Conservation (phyloP, 2,329 filamentous ascomycete species). For the Aureobasidium vineae region DNA sequence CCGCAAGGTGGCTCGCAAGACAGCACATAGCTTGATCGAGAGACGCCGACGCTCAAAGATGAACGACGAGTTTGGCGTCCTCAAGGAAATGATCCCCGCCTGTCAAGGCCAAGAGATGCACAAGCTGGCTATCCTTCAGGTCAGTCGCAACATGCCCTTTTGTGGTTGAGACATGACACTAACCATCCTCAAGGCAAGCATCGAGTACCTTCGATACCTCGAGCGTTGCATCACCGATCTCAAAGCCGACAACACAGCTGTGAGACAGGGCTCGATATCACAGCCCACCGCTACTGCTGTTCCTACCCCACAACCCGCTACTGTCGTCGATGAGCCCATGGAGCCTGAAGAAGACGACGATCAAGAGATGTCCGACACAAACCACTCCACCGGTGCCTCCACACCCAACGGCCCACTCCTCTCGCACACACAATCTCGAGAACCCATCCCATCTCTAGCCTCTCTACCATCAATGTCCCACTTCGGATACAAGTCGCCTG, state of each 20-base stretch:
- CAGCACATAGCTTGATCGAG: slow-evolving; percentile 94
- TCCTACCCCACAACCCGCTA: background rate
- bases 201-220: slow-evolving; percentile 93
- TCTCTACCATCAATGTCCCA: slow-evolving; percentile 23
- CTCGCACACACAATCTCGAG: slow-evolving; percentile 28
- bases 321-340: slow-evolving; percentile 33
- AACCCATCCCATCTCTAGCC: slow-evolving; percentile 21
- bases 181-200: slow-evolving; percentile 66
- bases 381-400: slow-evolving; percentile 23
- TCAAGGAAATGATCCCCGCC: slow-evolving; percentile 94
- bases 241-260: slow-evolving; percentile 54
- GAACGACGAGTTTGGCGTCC: slow-evolving; percentile 94
- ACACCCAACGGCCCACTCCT: slow-evolving; percentile 29
- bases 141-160: slow-evolving; percentile 43
- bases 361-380: slow-evolving; percentile 43
- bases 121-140: slow-evolving; percentile 92
- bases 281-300: background rate
- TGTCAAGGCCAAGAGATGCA: slow-evolving; percentile 96
- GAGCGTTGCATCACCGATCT: slow-evolving; percentile 82
- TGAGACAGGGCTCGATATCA: slow-evolving; percentile 12
- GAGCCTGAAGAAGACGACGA: slow-evolving; percentile 34
- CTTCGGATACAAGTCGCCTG: slow-evolving; percentile 37
- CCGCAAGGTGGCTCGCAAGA: slow-evolving; percentile 94
- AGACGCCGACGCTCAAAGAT: slow-evolving; percentile 88
- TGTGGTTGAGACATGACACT: background rate